A percentile compares a stretch with the other conserved stretches of the same genome.
Evolutionary conservation across 192 early-diverging fungal species (phyloP).

Genomic region (Entomortierella lignicola): DNA sequence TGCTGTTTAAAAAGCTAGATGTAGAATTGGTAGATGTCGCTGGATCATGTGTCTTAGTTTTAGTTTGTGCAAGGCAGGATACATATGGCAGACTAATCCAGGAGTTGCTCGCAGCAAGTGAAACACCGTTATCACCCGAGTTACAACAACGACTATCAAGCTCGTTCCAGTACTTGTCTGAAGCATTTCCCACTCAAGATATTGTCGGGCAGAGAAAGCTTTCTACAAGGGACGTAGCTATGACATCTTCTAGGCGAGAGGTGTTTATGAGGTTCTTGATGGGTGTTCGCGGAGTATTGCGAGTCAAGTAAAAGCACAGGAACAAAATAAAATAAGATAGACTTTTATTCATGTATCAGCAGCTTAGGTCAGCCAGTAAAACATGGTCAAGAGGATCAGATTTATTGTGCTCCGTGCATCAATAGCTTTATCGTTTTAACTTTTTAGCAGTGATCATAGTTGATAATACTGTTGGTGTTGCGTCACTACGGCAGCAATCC

Average conservation of each 20-base stretch:
- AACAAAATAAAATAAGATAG: too few species aligned
- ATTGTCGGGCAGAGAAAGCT: conserved; percentile 43
- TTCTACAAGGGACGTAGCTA: conserved; percentile 56
- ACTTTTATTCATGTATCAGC: too few species aligned
- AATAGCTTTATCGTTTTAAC: too few species aligned
- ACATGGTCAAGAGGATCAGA: too few species aligned
- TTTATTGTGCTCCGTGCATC: too few species aligned
- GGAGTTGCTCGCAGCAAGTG: conserved; percentile 63
- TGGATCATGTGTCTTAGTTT: conserved; percentile 66
- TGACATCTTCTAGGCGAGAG: conserved; percentile 31
- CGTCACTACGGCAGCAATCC: too few species aligned
- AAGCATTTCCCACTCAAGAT: conserved; percentile 49
- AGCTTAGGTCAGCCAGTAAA: too few species aligned
- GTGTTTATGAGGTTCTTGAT: conserved; percentile 66
- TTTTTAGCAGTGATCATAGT: too few species aligned
- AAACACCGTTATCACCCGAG: conserved; percentile 52
- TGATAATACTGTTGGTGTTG: too few species aligned
- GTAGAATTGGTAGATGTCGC: conserved; percentile 69
- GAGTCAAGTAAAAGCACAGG: conserved; percentile 70
- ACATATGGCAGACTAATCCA: conserved; percentile 63
- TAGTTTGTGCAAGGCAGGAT: conserved; percentile 65
- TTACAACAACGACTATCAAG: conserved; percentile 59
- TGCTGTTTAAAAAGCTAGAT: conserved; percentile 75
- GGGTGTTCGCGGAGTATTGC: conserved; percentile 73
- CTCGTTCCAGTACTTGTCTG: conserved; percentile 57